A percentile compares a stretch with the other conserved stretches of the same genome.
phyloP scores from a whole-genome alignment of 345 rosid genomes.

The Sisymbrium irio region DNA sequence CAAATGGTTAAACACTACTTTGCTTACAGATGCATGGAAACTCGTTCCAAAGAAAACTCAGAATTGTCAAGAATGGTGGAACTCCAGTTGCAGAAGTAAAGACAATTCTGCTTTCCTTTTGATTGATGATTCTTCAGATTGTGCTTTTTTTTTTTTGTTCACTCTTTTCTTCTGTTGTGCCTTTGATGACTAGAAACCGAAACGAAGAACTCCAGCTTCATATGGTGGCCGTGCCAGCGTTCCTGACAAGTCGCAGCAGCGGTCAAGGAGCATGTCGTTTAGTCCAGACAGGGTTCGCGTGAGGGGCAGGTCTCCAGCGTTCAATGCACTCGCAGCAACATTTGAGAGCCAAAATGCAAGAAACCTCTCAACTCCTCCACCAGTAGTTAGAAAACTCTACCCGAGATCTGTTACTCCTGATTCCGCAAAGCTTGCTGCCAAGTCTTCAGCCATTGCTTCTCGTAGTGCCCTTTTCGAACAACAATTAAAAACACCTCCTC shows the following conservation, averaged over 20 bases:
- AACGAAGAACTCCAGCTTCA: slow-evolving; percentile 73
- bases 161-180: background rate
- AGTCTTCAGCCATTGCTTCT: slow-evolving; percentile 71
- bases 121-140: background rate
- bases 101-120: background rate
- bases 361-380: slow-evolving; percentile 42
- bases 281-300: slow-evolving; percentile 43
- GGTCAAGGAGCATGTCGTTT: slow-evolving; percentile 39
- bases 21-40: slow-evolving; percentile 86
- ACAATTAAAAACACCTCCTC: slow-evolving; percentile 54
- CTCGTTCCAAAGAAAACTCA: slow-evolving; percentile 91
- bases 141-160: slow-evolving; percentile 12
- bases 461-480: slow-evolving; percentile 69
- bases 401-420: slow-evolving; percentile 93
- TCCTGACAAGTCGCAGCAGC: slow-evolving; percentile 36
- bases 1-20: background rate
- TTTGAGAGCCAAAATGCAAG: slow-evolving; percentile 39
- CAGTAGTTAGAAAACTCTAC: slow-evolving; percentile 67
- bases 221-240: slow-evolving; percentile 82
- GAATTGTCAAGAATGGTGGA: slow-evolving; percentile 76
- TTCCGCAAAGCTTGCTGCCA: slow-evolving; percentile 55
- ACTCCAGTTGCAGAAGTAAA: slow-evolving; percentile 74
- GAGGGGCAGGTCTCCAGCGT: slow-evolving; percentile 39
- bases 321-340: slow-evolving; percentile 41
- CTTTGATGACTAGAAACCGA: slow-evolving; percentile 64